Evolutionary conservation across 176 grass and related monocot genomes (phyloP).

Genomic region (Musa troglodytarum): DNA sequence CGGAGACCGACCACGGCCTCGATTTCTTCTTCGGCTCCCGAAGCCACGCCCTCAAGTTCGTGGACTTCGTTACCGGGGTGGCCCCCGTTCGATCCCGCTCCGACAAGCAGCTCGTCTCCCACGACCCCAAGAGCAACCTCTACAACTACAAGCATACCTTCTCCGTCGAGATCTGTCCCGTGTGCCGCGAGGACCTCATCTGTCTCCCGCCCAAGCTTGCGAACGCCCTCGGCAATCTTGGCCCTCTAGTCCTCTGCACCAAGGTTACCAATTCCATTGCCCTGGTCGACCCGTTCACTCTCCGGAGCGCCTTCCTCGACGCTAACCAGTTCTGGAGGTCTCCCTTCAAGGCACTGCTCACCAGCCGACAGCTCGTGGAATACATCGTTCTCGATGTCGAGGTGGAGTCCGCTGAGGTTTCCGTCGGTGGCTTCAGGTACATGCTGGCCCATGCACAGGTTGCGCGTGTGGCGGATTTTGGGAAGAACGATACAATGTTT

Average conservation of each 20-base stretch:
- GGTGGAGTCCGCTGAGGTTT: conserved; percentile 55
- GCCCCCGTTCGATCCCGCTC: conserved; percentile 50
- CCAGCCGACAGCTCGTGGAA: conserved; percentile 72
- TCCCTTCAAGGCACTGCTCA: conserved; percentile 62
- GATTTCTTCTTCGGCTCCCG: conserved; percentile 79
- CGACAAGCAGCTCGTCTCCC: conserved; percentile 86
- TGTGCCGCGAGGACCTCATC: conserved; percentile 88
- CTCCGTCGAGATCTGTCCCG: conserved; percentile 82
- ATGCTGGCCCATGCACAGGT: conserved; percentile 67
- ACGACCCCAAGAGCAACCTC: conserved; percentile 57
- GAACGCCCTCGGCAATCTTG: conserved; percentile 62
- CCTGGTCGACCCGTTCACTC: conserved; percentile 60
- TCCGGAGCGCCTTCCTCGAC: conserved; percentile 74
- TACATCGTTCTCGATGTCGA: conserved; percentile 87
- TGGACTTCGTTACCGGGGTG: conserved; percentile 67
- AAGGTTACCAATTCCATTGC: conserved; percentile 66
- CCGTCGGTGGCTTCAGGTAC: conserved; percentile 49
- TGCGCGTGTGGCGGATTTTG: conserved; percentile 58
- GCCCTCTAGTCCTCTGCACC: conserved; percentile 67
- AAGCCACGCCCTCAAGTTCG: conserved; percentile 55
- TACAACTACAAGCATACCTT: conserved; percentile 92
- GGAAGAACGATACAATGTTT: conserved; percentile 72
- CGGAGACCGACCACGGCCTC: conserved; percentile 35
- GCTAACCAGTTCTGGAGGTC: conserved; percentile 61
- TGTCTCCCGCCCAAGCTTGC: conserved; percentile 59